Base-by-base conservation (phyloP, 495 filamentous ascomycete species). In the Sphaerosporella brunnea region DNA sequence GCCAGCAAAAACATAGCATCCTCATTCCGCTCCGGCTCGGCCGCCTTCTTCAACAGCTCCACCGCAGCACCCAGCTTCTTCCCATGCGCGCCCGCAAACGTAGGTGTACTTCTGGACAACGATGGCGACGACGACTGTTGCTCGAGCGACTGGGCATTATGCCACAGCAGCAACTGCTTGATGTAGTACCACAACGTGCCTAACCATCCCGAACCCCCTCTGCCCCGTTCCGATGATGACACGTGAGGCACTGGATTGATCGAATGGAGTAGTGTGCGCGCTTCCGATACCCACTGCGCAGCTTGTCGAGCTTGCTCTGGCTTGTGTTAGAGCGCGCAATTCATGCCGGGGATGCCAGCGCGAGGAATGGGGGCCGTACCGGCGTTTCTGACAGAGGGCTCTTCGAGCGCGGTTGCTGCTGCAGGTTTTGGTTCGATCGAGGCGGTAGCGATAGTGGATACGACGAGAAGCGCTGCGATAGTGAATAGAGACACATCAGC, bases 1-100 rank as follows among this genome's bases (percentile, higher is more conserved):
- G 83, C 92, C 15, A 99, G 68, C 15, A 93, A 68, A 60, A 79
- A 94, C 39, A 95, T 78, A 20, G 92, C 92, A 63, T 96, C 90
- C 2, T 83, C 68, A 58, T 90, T 82, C 49, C 88, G 79, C 47
- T 80, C 78, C 50, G 79, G 66, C 21, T 74, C 65, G 23, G 83
- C 82, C 19, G 92, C 84, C 32, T 74, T 68, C 55, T 83, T 73
- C 46, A 99, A 69, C 37, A 88, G 70, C 43, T 70, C 69, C 30
- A 93, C 80, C 1, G 84, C 86, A 9, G 41, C 15, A 20, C 49
- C 25, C 24, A 60, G 16, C 46, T 58, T 60, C 49, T 39, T 53
- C 23, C 57, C 51, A 38, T 39, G 45, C 18, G n/a, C 23, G 5
- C 45, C 45, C 10, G n/a, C 25, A 8, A 48, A 15, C 16, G 15